These are phyloP conservation scores for Alternaria gansuensis DNA, from an alignment of 2,329 filamentous ascomycete species.

Conservation along the genomic window DNA sequence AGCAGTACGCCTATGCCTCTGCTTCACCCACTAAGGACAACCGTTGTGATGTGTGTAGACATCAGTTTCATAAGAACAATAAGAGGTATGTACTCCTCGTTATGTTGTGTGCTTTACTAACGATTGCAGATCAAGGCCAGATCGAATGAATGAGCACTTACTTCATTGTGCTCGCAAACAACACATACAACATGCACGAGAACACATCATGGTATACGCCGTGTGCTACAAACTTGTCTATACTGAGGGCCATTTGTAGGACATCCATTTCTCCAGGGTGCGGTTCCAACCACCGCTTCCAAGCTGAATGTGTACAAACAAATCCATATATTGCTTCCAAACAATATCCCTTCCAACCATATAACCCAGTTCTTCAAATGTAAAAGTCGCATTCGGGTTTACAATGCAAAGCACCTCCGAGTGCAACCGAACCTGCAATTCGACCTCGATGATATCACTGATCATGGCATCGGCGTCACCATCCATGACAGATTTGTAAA, in stretches of 20 bases:
- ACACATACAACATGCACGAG: background rate
- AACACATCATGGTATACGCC: too few relatives aligned
- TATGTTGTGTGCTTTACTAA: background rate
- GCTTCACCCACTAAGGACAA: background rate
- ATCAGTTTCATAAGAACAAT: background rate
- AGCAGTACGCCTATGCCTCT: constrained; percentile 1
- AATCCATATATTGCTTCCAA: constrained; percentile 27
- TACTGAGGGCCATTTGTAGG: constrained; percentile 26
- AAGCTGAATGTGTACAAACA: constrained; percentile 22
- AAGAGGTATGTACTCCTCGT: background rate
- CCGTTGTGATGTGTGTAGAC: background rate
- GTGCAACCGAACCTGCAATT: constrained; percentile 25
- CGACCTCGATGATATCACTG: constrained; percentile 25
- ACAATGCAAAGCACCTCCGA: constrained; percentile 21
- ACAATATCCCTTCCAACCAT: constrained; percentile 21
- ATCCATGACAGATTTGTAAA: constrained; percentile 24
- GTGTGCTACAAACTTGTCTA: constrained; percentile 2
- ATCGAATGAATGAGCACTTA: constrained; percentile 7
- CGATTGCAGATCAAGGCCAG: background rate
- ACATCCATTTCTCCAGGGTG: constrained; percentile 29
- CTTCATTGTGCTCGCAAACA: constrained; percentile 5
- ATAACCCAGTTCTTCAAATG: constrained; percentile 25
- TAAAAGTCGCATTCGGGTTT: constrained; percentile 20
- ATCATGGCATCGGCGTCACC: constrained; percentile 26
- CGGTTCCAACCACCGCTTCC: constrained; percentile 24